These are phyloP conservation scores for Polysphondylium violaceum DNA, from an alignment of 78 protist genomes.

Conservation along the genomic window DNA sequence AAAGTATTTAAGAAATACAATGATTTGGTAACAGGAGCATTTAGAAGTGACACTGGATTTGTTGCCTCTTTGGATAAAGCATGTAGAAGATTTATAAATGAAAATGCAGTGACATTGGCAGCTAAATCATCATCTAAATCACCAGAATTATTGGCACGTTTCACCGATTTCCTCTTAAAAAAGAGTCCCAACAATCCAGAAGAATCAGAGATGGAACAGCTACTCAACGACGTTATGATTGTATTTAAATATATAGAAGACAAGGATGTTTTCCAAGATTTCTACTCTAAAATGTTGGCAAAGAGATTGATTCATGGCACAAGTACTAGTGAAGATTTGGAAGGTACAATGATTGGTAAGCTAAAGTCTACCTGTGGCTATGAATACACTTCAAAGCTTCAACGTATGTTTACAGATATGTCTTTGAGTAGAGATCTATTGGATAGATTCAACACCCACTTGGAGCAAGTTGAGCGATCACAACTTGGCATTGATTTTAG, in stretches of 20 bases:
- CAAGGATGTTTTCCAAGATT: conserved; percentile 93
- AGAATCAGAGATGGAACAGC: conserved; percentile 79
- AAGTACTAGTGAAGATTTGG: conserved; percentile 86
- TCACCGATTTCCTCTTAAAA: conserved; percentile 85
- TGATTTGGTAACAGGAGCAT: conserved; percentile 81
- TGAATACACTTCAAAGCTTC: conserved; percentile 93
- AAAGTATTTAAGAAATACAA: conserved; percentile 83
- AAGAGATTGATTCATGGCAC: conserved; percentile 87
- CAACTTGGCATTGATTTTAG: conserved; percentile 76
- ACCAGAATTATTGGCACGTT: conserved; percentile 85
- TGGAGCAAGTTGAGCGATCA: conserved; percentile 51
- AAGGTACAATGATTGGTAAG: conserved; percentile 86
- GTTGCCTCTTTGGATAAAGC: conserved; percentile 84
- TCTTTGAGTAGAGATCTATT: conserved; percentile 62
- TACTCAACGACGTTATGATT: conserved; percentile 81
- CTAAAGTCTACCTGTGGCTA: conserved; percentile 89
- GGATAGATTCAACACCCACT: conserved; percentile 60
- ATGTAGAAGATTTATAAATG: conserved; percentile 86
- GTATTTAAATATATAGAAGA: conserved; percentile 92
- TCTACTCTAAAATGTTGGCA: conserved; percentile 90
- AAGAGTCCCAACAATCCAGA: conserved; percentile 80
- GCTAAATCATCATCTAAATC: conserved; percentile 85
- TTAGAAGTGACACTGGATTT: conserved; percentile 83
- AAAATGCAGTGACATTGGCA: conserved; percentile 83
- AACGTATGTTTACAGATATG: conserved; percentile 94